A percentile compares a stretch with the other conserved stretches of the same genome.
phyloP scores from a whole-genome alignment of 768 basidiomycete genomes.

The Psilocybe cyanescens region DNA sequence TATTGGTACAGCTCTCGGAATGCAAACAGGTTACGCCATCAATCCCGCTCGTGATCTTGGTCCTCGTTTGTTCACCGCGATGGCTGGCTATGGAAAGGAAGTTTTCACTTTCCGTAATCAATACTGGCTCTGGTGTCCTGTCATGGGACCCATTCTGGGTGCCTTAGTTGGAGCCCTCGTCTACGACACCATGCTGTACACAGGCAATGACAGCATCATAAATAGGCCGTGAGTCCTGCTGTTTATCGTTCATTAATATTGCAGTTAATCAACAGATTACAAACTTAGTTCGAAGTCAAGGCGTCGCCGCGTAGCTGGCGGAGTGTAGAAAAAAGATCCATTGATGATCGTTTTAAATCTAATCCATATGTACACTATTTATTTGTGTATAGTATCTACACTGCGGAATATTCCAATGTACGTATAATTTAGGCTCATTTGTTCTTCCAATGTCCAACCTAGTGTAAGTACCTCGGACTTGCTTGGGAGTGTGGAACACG shows the following conservation, averaged over 20 bases:
- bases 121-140: slow-evolving; percentile 77
- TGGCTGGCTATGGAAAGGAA: slow-evolving; percentile 71
- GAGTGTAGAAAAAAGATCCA: background rate
- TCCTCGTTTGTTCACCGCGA: slow-evolving; percentile 67
- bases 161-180: slow-evolving; percentile 54
- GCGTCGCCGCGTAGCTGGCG: background rate
- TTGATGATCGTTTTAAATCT: background rate
- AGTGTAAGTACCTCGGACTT: background rate
- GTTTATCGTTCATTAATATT: background rate
- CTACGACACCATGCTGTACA: slow-evolving; percentile 64
- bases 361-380: background rate
- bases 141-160: slow-evolving; percentile 63
- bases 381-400: background rate
- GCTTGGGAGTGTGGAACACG: background rate
- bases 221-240: slow-evolving; percentile 55
- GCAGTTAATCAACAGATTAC: background rate
- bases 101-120: slow-evolving; percentile 55
- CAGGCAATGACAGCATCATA: slow-evolving; percentile 55
- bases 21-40: slow-evolving; percentile 66
- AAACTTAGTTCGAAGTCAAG: slow-evolving; percentile 7
- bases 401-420: background rate
- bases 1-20: slow-evolving; percentile 61
- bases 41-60: slow-evolving; percentile 79
- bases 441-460: background rate
- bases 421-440: too few species aligned